Percentiles rank a stretch among this genome's conserved stretches.
phyloP scores from a whole-genome alignment of 2,329 filamentous ascomycete genomes.

The Paraconiothyrium sp. region DNA sequence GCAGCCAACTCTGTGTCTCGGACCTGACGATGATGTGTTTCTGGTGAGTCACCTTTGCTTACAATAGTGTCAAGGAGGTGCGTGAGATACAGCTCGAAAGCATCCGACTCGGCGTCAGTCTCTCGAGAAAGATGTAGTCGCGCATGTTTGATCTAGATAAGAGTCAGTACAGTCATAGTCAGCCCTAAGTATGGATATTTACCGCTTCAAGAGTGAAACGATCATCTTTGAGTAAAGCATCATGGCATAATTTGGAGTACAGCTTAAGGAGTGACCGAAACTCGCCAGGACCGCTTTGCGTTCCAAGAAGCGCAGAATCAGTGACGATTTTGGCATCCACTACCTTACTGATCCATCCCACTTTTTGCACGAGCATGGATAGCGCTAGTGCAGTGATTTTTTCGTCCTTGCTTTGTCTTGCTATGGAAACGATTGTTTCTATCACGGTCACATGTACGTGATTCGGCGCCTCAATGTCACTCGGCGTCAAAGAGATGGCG shows the following conservation, averaged over 20 bases:
- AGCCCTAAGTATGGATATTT: slow-evolving; percentile 46
- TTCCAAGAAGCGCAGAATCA: slow-evolving; percentile 79
- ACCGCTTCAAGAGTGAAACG: slow-evolving; percentile 75
- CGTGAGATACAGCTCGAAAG: slow-evolving; percentile 84
- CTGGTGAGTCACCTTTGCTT: slow-evolving; percentile 86
- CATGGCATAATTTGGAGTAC: slow-evolving; percentile 77
- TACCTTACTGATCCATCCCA: slow-evolving; percentile 80
- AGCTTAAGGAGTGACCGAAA: slow-evolving; percentile 87
- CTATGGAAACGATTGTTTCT: slow-evolving; percentile 93
- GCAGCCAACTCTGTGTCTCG: slow-evolving; percentile 84
- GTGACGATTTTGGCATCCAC: slow-evolving; percentile 88
- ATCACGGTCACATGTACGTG: slow-evolving; percentile 87
- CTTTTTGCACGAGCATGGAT: slow-evolving; percentile 96
- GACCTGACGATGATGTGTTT: slow-evolving; percentile 74
- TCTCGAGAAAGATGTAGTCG: slow-evolving; percentile 79
- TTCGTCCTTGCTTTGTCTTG: slow-evolving; percentile 80
- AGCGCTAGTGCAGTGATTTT: slow-evolving; percentile 94
- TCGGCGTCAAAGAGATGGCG: slow-evolving; percentile 78
- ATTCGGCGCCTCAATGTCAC: slow-evolving; percentile 80
- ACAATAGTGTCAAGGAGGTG: slow-evolving; percentile 88
- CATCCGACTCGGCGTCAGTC: slow-evolving; percentile 72
- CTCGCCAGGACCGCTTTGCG: slow-evolving; percentile 80
- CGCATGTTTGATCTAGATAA: slow-evolving; percentile 74
- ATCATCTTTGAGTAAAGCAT: slow-evolving; percentile 76
- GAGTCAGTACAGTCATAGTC: not conserved